These are phyloP conservation scores for Malassezia caprae DNA, from an alignment of 1,284 basidiomycete genomes.

Conservation along the genomic window DNA sequence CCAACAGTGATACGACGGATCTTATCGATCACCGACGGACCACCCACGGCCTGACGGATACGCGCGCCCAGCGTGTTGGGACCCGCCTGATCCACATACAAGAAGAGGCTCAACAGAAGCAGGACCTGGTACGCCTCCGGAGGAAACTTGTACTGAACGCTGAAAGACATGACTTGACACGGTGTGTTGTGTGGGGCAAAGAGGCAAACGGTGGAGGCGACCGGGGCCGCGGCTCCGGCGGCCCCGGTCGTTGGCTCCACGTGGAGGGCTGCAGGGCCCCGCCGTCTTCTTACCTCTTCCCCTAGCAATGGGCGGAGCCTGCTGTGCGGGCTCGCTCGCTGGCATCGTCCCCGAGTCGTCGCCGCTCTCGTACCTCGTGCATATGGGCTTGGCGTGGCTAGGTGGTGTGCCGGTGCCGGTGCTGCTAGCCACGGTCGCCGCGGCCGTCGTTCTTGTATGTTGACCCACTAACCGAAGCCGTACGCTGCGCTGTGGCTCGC, in stretches of 20 bases:
- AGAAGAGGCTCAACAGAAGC: constrained; percentile 5
- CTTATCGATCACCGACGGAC: constrained; percentile 1
- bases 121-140: constrained; percentile 13
- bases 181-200: background rate
- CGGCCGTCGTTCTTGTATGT: background rate
- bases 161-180: background rate
- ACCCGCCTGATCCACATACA: constrained; percentile 15
- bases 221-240: background rate
- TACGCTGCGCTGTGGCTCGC: constrained; percentile 5
- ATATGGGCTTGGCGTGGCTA: background rate
- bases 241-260: background rate
- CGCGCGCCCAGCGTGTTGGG: constrained; percentile 11
- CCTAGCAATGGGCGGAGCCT: constrained; percentile 10
- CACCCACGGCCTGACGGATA: constrained; percentile 10
- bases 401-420: background rate
- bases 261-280: background rate
- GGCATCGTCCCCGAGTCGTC: background rate
- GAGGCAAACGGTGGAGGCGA: background rate
- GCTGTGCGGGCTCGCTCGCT: constrained; percentile 7
- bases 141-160: constrained; percentile 14
- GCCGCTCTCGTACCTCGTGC: background rate
- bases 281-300: background rate
- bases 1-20: constrained; percentile 2
- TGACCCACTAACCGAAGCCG: background rate
- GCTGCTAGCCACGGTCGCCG: constrained; percentile 1